Evolutionary conservation across 2,329 filamentous ascomycete genomes (phyloP).

Genomic region (Colletotrichum godetiae): DNA sequence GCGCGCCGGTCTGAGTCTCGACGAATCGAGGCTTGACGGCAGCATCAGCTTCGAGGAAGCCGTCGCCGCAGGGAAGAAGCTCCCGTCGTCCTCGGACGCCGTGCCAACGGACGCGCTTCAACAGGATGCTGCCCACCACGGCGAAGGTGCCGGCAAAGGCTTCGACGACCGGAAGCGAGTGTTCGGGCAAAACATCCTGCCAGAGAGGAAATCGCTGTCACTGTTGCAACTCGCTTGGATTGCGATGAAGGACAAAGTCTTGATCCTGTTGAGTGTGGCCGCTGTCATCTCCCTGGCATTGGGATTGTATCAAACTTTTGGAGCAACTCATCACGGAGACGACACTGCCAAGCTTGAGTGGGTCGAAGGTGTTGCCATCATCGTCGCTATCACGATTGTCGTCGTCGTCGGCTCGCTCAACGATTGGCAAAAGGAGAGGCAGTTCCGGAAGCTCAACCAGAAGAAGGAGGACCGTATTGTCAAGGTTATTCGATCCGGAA

Average conservation of each 20-base stretch:
- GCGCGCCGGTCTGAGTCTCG: conserved; percentile 59
- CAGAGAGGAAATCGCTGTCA: conserved; percentile 75
- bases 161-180: conserved; percentile 66
- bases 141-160: conserved; percentile 22
- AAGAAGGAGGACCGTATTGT: conserved; percentile 82
- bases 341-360: conserved; percentile 73
- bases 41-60: conserved; percentile 62
- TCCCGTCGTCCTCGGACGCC: conserved; percentile 40
- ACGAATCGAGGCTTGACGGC: conserved; percentile 59
- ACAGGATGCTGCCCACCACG: conserved; percentile 18
- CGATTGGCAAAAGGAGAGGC: conserved; percentile 85
- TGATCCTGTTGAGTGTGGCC: conserved; percentile 77
- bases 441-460: conserved; percentile 83
- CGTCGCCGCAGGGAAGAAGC: conserved; percentile 49
- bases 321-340: conserved; percentile 59
- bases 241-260: conserved; percentile 83
- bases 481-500: conserved; percentile 80
- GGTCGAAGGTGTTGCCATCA: conserved; percentile 85
- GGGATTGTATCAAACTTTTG: conserved; percentile 79
- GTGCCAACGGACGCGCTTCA: conserved; percentile 37
- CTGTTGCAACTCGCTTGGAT: conserved; percentile 81
- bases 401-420: conserved; percentile 82
- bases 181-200: conserved; percentile 72
- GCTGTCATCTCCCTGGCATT: conserved; percentile 79
- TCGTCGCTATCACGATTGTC: conserved; percentile 81